Evolutionary conservation across 1,284 basidiomycete species (phyloP).

Genomic region (Mycena sp.): DNA sequence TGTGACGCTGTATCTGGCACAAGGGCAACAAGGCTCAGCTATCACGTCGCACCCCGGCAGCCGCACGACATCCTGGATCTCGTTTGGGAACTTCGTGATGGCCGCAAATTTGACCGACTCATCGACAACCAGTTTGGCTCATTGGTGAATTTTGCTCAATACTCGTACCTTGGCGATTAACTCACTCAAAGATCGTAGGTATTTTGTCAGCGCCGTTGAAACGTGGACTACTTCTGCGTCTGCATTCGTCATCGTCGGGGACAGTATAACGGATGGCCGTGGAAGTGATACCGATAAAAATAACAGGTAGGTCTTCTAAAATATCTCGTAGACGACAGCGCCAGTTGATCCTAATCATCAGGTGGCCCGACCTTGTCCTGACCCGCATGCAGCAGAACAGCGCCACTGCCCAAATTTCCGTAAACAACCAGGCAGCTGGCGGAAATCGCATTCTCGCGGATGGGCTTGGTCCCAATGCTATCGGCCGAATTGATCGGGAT

Average conservation of each 20-base stretch:
- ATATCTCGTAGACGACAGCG: slow-evolving; percentile 48
- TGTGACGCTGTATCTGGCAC: slow-evolving; percentile 50
- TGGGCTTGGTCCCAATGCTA: slow-evolving; percentile 56
- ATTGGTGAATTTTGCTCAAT: slow-evolving; percentile 45
- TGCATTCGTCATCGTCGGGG: slow-evolving; percentile 56
- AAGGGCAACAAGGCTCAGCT: slow-evolving; percentile 50
- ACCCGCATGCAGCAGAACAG: slow-evolving; percentile 49
- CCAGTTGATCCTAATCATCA: slow-evolving; percentile 35
- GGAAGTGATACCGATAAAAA: slow-evolving; percentile 48
- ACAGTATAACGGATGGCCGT: slow-evolving; percentile 48
- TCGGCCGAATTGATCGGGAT: slow-evolving; percentile 59
- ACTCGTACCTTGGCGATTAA: neutral
- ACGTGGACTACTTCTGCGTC: slow-evolving; percentile 44
- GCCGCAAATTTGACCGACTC: slow-evolving; percentile 46
- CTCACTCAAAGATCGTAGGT: slow-evolving; percentile 44
- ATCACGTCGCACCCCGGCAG: slow-evolving; percentile 62
- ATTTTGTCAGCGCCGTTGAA: slow-evolving; percentile 55
- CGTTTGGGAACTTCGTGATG: slow-evolving; percentile 49
- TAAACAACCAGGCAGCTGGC: slow-evolving; percentile 60
- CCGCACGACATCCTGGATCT: slow-evolving; percentile 55
- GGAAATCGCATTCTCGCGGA: slow-evolving; percentile 61
- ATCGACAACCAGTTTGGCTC: slow-evolving; percentile 43
- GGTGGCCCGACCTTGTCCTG: slow-evolving; percentile 60
- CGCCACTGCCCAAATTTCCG: slow-evolving; percentile 47
- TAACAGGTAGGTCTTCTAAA: too few relatives aligned